Base-by-base conservation (phyloP, 805 yeast species). In the Spathaspora gorwiae region DNA sequence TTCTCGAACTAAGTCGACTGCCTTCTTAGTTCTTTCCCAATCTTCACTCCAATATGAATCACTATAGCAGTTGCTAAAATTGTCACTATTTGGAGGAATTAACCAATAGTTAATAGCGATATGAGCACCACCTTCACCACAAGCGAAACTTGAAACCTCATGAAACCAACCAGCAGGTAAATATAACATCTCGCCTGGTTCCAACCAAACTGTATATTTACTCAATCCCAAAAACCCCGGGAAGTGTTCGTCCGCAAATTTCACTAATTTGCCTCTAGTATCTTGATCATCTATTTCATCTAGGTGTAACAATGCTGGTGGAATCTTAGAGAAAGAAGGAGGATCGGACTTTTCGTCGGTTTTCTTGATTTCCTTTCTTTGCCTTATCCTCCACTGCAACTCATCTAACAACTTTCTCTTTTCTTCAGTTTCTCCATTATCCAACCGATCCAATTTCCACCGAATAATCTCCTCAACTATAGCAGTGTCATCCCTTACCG, bases 81-180 rank as follows among this genome's bases (percentile, higher is more conserved):
- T 40, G 1, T 47, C 42, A 0, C 70, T 70, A 38, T 72, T 72
- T 0, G 89, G 88, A 5, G 90, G 88, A 7, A 79, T 70, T 56
- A 79, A 83, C 92, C 92, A 85, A 61, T 84, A 85, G 56, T 85
- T 85, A 9, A 84, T 54, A 0, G 90, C 90, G 32, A 78, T 68
- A 54, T 85, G 92, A 35, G 48, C 45, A 19, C 47, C 44, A n/a
- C 41, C 30, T 27, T 55, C 56, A 12, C 52, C 58, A 12, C 47
- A 37, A 2, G 83, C 83, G 58, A 69, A 82, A 8, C 87, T 81
- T 1, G 87, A 76, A 2, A 85, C 92, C 59, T 85, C 92, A 58
- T 85, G 92, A 55, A 85, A 85, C 90, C 90, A 85, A 2, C 92
- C 90, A 1, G 86, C 76, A 0, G 92, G 92, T 26, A 85, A 58